Percentiles rank a stretch among this genome's conserved stretches.
These are phyloP conservation scores for Litchi chinensis DNA, from an alignment of 345 rosid genomes.

Conservation along the genomic window DNA sequence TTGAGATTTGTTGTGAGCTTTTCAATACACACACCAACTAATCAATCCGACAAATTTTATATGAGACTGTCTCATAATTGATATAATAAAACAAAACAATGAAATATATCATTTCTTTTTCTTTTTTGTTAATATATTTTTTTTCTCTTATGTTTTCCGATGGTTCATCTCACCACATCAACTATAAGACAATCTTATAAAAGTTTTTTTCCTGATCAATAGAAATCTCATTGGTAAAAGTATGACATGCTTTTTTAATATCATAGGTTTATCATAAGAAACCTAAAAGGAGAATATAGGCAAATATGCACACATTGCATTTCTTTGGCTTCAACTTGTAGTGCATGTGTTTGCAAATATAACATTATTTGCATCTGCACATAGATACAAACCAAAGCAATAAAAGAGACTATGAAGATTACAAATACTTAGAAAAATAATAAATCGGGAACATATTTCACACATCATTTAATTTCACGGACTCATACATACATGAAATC, in stretches of 20 bases:
- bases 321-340: background rate
- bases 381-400: background rate
- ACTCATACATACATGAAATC: background rate
- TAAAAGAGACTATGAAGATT: background rate
- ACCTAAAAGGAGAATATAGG: background rate
- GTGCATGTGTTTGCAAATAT: background rate
- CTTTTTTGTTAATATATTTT: no score
- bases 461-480: background rate
- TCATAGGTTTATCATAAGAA: background rate
- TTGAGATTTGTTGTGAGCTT: background rate
- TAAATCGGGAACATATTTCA: background rate
- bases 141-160: no score
- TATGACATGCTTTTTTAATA: no score
- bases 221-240: background rate
- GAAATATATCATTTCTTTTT: no score
- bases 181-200: no score
- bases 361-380: background rate
- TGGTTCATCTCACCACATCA: no score
- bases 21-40: no score
- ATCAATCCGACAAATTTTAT: no score
- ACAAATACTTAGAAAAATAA: background rate
- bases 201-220: no score
- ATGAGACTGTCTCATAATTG: no score
- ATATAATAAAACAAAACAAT: no score
- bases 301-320: background rate